Conservation (phyloP, 23 red algal genomes). For the Rhodosorus marinus region DNA sequence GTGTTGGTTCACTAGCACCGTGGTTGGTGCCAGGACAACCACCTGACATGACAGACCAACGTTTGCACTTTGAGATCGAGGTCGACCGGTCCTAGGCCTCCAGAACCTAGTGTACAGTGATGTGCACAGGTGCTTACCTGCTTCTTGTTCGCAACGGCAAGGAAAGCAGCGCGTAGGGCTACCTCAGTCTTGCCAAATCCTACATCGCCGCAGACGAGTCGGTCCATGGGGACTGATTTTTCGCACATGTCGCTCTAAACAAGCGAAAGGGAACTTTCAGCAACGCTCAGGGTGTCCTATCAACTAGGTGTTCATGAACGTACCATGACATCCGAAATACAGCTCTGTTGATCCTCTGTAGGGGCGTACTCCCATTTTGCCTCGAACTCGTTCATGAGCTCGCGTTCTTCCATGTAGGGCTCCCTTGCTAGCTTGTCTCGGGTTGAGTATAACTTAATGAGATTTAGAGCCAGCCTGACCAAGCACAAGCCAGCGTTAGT, state of each 20-base stretch:
- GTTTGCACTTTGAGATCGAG: no score
- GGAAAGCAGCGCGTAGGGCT: conserved; percentile 21
- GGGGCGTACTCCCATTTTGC: conserved; percentile 18
- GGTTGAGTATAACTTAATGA: conserved; percentile 40
- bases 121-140: no score
- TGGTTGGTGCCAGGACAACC: conserved; percentile 20
- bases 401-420: conserved; percentile 20
- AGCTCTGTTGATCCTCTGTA: conserved; percentile 51
- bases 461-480: conserved; percentile 50
- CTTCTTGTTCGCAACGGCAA: conserved; percentile 5
- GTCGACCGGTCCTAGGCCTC: no score
- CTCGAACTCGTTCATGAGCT: conserved; percentile 10
- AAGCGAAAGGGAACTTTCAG: no score
- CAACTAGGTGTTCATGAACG: no score
- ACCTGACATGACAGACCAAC: not conserved
- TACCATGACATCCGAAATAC: conserved; percentile 51
- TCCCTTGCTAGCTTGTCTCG: conserved; percentile 15
- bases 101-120: no score
- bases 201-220: conserved; percentile 34
- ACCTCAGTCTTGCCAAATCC: conserved; percentile 52
- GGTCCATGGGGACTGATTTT: conserved; percentile 17
- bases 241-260: conserved; percentile 45
- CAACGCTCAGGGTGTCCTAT: no score
- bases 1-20: conserved; percentile 21
- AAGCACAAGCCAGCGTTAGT: no score